Evolutionary conservation across 2,329 filamentous ascomycete genomes (phyloP), one percentile per base, ranked within the genome.

Genomic region (Sclerotinia spermophila): DNA sequence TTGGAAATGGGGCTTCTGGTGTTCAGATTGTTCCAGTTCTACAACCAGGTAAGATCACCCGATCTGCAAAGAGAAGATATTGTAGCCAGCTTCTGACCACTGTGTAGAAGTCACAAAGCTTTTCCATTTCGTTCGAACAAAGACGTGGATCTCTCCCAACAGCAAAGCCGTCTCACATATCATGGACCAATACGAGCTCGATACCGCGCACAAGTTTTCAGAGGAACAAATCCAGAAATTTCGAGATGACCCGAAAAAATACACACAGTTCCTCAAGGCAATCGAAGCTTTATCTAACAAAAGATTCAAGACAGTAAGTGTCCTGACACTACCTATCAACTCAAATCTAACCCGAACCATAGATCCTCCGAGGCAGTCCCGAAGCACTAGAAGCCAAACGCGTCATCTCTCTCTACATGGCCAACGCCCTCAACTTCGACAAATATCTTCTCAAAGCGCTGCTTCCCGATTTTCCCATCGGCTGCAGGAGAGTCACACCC

Each of bases 1-100:
- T 86, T 66, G 84, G 85, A 24, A 84, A 83, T 71, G 85, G 85
- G 17, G 84, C 84, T 17, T 84, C 83, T 72, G 82, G 81, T 3
- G 85, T 86, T 72, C 85, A 86, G 72, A 85, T 86, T 68, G 79
- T 86, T 7, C 84, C 84, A 0, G 77, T 74, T 6, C 76, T 86
- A 48, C 84, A 73, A 35, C 69, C 69, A 67, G 71, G 73, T 74
- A 60, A 71, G 35, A 24, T 8, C 17, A n/a, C 3, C 27, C 11
- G 11, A 19, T 19, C 3, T 17, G 2, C 1, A 21, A 44, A 30
- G 24, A 55, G 17, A 27, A 1, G 13, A 40, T 42, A 5, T 7
- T 64, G 21, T 48, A 10, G 11, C 11, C 13, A n/a, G 13, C 15
- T 35, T n/a, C 40, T 61, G 53, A 55, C 51, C 30, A 35, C n/a